A percentile compares a stretch with the other conserved stretches of the same genome.
Evolutionary conservation across 371 early-diverging fungal genomes (phyloP).

Genomic region (Coemansia sp.): DNA sequence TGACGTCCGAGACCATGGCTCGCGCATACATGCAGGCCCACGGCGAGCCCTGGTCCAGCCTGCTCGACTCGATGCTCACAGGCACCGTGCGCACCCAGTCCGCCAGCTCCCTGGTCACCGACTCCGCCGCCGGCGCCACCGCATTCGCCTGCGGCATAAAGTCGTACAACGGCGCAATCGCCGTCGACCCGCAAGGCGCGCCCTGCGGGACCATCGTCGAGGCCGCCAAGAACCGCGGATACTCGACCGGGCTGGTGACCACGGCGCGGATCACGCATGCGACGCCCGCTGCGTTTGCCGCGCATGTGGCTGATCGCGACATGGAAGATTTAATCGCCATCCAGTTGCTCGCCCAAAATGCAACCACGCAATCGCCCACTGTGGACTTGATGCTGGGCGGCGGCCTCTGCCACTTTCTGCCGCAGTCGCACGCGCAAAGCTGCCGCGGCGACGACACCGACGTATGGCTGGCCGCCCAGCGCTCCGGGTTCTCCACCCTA

Average conservation of each 20-base stretch:
- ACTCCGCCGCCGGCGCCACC: conserved; percentile 96
- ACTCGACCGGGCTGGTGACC: conserved; percentile 84
- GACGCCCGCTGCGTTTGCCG: conserved; percentile 73
- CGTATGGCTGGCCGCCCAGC: conserved; percentile 58
- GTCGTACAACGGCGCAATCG: conserved; percentile 86
- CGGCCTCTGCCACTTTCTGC: conserved; percentile 81
- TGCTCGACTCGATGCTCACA: conserved; percentile 79
- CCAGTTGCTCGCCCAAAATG: conserved; percentile 77
- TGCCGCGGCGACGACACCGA: conserved; percentile 73
- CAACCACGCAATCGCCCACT: conserved; percentile 57
- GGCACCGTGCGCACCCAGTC: conserved; percentile 86
- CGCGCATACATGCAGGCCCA: conserved; percentile 38
- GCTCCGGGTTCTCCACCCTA: conserved; percentile 59
- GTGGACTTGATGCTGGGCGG: conserved; percentile 92
- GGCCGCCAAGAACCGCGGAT: conserved; percentile 79
- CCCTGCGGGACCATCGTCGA: conserved; percentile 96
- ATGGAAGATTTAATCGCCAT: conserved; percentile 78
- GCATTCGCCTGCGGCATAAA: conserved; percentile 85
- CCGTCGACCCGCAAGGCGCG: conserved; percentile 54
- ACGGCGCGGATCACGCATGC: conserved; percentile 94
- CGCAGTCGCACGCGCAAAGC: conserved; percentile 56
- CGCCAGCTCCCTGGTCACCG: conserved; percentile 77
- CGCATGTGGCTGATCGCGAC: conserved; percentile 78
- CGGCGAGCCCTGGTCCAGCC: conserved; percentile 39
- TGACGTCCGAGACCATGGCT: conserved; percentile 62